Conservation (phyloP, 768 basidiomycete species). For the Termitomyces eurrhizus region DNA sequence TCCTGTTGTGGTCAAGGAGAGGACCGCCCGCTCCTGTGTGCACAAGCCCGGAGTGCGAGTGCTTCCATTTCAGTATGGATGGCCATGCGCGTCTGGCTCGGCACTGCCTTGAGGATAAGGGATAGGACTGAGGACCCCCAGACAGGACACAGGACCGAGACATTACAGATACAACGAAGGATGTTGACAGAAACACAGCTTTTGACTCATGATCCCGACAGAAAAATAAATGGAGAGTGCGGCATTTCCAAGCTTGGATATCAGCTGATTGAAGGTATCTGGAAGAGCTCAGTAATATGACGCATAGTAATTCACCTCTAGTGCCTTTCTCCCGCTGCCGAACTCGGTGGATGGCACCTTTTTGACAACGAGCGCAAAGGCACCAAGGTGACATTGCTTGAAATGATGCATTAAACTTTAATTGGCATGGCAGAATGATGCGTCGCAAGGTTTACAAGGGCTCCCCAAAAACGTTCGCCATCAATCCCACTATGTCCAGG, state of each 20-base stretch:
- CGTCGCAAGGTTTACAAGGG: neutral
- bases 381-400: neutral
- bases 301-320: neutral
- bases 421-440: neutral
- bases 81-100: neutral
- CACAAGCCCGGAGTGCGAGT: neutral
- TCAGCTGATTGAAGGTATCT: neutral
- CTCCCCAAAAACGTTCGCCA: no score
- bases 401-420: neutral
- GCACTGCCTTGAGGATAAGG: constrained; percentile 1
- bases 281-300: neutral
- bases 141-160: neutral
- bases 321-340: neutral
- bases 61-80: neutral
- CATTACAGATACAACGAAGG: no score
- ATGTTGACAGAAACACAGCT: neutral
- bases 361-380: neutral
- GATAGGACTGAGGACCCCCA: neutral
- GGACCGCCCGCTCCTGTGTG: neutral
- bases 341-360: neutral
- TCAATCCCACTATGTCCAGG: neutral
- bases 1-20: neutral
- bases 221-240: neutral
- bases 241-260: neutral
- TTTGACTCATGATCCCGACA: neutral